Base-by-base conservation (phyloP, 805 yeast genomes). In the Suhomyces kilbournensis region DNA sequence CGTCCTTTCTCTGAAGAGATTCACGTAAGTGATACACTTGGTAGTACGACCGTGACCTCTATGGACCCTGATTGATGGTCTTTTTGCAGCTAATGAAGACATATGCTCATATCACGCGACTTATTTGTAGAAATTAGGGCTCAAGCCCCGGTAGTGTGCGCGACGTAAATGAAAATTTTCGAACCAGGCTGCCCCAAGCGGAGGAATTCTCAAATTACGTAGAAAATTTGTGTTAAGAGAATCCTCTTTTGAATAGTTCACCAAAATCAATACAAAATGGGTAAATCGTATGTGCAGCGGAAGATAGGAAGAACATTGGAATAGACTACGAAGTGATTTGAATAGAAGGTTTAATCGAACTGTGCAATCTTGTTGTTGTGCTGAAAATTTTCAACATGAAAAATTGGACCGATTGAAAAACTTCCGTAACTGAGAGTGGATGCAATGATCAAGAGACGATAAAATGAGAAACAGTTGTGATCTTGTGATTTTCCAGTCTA, bases 241-340 rank as follows among this genome's bases (percentile, higher is more conserved):
- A 9, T 44, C 35, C 47, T 43, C 46, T 50, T 50, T 50, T 53
- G 50, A 48, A 53, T 43, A 53, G 56, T 50, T 56, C 56, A 54
- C 54, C 55, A 49, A 55, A 48, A 56, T 43, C 58, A 62, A 53
- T 56, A 50, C 56, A 68, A 63, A 56, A 69, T 69, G 73, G 73
- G 71, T 67, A 69, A 69, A 68, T 67, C 73, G 73, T 69, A 69
- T 59, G 73, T 68, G 62, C 20, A 19, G 23, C 42, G 19, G 42
- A 38, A 6, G 23, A 17, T 17, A 15, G 35, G 3, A 9, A 6
- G 35, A 32, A 2, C 17, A 32, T 3, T 32, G 35, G 35, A n/a
- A 32, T 32, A 32, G 17, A 32, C 35, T 32, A 32, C 35, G 35
- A 32, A 32, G 17, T 32, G 35, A 32, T 32, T n/a, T 32, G 17